These are phyloP conservation scores for Fusarium subtropicale DNA, from an alignment of 2,329 filamentous ascomycete genomes.

Conservation along the genomic window DNA sequence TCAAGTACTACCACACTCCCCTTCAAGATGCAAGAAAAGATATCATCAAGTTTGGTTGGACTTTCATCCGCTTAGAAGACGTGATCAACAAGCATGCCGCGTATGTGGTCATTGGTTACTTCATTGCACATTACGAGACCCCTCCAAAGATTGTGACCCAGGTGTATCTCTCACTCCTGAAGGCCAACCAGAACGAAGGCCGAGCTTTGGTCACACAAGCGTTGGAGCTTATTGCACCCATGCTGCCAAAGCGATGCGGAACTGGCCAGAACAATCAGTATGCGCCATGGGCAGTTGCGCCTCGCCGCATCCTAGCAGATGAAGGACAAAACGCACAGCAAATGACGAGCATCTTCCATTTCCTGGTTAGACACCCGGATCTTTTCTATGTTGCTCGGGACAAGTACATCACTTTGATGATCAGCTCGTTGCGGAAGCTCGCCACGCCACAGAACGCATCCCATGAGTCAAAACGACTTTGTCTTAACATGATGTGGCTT, in stretches of 20 bases:
- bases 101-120: constrained; percentile 96
- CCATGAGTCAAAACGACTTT: constrained; percentile 90
- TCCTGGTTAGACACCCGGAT: constrained; percentile 90
- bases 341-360: constrained; percentile 97
- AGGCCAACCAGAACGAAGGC: constrained; percentile 95
- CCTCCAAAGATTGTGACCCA: constrained; percentile 95
- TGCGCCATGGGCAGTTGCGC: constrained; percentile 89
- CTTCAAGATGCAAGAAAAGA: constrained; percentile 95
- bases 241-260: constrained; percentile 85
- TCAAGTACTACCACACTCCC: constrained; percentile 92
- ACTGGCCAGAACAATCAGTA: constrained; percentile 75
- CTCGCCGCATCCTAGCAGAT: constrained; percentile 89
- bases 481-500: constrained; percentile 88
- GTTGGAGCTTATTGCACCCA: constrained; percentile 92
- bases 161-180: constrained; percentile 90
- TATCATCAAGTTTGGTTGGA: constrained; percentile 99
- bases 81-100: constrained; percentile 99
- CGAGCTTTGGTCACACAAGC: constrained; percentile 92
- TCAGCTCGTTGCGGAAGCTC: constrained; percentile 89
- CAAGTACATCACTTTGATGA: constrained; percentile 88
- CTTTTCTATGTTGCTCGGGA: constrained; percentile 96
- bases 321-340: constrained; percentile 96
- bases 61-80: constrained; percentile 97
- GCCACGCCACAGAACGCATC: constrained; percentile 85
- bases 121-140: constrained; percentile 96